Evolutionary conservation across 2,329 filamentous ascomycete species (phyloP).

Genomic region (Monosporascus cannonballus): DNA sequence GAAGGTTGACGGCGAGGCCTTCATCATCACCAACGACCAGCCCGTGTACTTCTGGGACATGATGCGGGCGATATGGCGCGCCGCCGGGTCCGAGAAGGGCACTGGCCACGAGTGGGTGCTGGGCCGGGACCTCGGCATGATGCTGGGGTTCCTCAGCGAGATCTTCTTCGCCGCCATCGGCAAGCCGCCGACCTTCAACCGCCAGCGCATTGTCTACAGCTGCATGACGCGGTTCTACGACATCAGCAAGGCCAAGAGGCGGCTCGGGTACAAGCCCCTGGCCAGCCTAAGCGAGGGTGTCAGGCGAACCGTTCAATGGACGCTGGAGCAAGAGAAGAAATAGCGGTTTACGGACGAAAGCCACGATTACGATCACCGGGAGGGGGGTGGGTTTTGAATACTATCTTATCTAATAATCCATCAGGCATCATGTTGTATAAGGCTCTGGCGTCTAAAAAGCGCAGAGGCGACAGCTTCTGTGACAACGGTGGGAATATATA

Average conservation of each 20-base stretch:
- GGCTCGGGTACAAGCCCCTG: conserved; percentile 64
- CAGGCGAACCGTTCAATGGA: conserved; percentile 47
- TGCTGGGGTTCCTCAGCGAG: conserved; percentile 49
- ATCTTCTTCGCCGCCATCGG: conserved; percentile 41
- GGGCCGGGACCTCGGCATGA: conserved; percentile 43
- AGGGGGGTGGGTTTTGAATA: too few relatives aligned
- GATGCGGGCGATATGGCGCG: conserved; percentile 68
- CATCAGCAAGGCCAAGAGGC: conserved; percentile 66
- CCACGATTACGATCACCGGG: neutral
- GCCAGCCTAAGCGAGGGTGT: conserved; percentile 62
- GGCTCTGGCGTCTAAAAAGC: neutral
- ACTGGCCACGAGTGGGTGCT: conserved; percentile 51
- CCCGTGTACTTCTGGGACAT: conserved; percentile 93
- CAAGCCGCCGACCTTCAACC: conserved; percentile 51
- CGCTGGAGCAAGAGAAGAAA: conserved; percentile 44
- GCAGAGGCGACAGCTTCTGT: neutral
- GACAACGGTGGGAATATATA: neutral
- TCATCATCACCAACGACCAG: conserved; percentile 85
- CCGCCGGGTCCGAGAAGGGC: conserved; percentile 46
- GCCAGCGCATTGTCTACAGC: conserved; percentile 57
- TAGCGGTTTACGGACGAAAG: neutral
- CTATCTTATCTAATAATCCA: too few relatives aligned
- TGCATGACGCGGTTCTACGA: conserved; percentile 74
- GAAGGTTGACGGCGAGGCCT: conserved; percentile 75
- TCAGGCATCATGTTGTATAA: neutral